Evolutionary conservation across 2,329 filamentous ascomycete species (phyloP).

Genomic region (Alternaria ventricosa): DNA sequence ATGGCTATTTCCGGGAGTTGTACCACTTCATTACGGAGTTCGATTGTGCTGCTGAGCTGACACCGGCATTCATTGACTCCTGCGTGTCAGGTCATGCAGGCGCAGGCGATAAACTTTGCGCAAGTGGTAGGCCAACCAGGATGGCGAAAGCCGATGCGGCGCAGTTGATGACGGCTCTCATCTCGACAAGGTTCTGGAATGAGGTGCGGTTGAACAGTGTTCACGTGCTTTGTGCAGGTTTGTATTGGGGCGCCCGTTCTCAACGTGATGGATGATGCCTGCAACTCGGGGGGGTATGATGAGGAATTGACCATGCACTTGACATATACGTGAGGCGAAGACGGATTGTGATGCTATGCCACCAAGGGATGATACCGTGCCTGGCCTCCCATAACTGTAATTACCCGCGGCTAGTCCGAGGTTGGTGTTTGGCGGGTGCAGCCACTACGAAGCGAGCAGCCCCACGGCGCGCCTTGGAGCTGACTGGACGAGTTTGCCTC

Average conservation of each 20-base stretch:
- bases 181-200: background rate
- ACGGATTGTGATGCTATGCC: background rate
- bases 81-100: slow-evolving; percentile 1
- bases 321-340: background rate
- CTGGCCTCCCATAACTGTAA: background rate
- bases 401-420: slow-evolving; percentile 8
- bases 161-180: background rate
- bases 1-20: background rate
- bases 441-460: slow-evolving; percentile 1
- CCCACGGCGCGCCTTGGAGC: background rate
- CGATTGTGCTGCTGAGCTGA: background rate
- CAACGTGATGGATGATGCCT: background rate
- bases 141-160: background rate
- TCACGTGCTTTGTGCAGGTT: background rate
- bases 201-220: background rate
- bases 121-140: background rate
- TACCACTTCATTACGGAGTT: background rate
- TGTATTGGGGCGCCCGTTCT: background rate
- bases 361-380: background rate
- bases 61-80: background rate
- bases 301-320: background rate
- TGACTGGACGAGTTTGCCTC: slow-evolving; percentile 3
- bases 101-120: background rate
- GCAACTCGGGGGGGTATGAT: background rate
- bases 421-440: slow-evolving; percentile 5